Evolutionary conservation across 176 grass and related monocot species (phyloP).

Genomic region (Aegilops longissima): DNA sequence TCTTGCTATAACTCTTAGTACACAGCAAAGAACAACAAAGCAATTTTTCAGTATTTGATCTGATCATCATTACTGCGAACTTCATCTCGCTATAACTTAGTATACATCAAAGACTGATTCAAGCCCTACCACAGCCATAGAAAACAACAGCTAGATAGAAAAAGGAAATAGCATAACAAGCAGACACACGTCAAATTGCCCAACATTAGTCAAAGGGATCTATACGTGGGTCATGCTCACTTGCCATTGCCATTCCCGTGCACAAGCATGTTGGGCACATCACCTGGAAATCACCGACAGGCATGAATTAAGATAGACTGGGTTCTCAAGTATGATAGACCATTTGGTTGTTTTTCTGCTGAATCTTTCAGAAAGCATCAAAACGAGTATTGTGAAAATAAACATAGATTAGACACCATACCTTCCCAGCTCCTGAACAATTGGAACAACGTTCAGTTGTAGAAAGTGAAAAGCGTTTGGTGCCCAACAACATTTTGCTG

Average conservation of each 20-base stretch:
- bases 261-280: slow-evolving; percentile 98
- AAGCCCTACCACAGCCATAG: not conserved
- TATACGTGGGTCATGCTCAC: slow-evolving; percentile 89
- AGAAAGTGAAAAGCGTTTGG: slow-evolving; percentile 43
- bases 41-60: not conserved
- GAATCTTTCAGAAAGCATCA: slow-evolving; percentile 2
- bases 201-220: slow-evolving; percentile 78
- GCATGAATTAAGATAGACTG: not conserved
- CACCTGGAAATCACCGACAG: slow-evolving; percentile 46
- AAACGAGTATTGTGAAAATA: slow-evolving; percentile 7
- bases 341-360: not conserved
- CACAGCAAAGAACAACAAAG: no score
- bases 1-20: not conserved
- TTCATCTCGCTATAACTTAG: not conserved
- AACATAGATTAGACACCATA: slow-evolving; percentile 27
- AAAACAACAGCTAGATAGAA: not conserved
- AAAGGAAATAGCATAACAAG: not conserved
- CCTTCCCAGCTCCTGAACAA: slow-evolving; percentile 90
- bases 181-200: not conserved
- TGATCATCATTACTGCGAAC: not conserved
- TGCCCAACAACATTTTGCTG: slow-evolving; percentile 43
- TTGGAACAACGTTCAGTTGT: slow-evolving; percentile 65
- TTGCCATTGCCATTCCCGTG: slow-evolving; percentile 94
- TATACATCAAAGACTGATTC: not conserved
- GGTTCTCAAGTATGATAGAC: not conserved